phyloP scores from a whole-genome alignment of 257 asterid species.

The Fraxinus anomala region DNA sequence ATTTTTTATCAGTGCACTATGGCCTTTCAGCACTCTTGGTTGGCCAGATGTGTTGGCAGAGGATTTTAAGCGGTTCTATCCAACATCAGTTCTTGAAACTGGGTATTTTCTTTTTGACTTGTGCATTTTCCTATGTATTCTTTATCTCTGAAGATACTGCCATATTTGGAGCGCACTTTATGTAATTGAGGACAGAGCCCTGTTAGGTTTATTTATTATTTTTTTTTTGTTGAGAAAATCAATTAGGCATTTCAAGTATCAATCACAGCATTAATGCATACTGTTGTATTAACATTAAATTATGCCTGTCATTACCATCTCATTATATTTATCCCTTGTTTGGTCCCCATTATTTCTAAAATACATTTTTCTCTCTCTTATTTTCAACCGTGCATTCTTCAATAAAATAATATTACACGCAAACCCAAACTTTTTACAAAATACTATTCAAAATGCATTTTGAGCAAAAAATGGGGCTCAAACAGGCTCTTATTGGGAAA shows the following conservation, averaged over 20 bases:
- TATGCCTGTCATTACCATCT: background rate
- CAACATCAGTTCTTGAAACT: slow-evolving; percentile 93
- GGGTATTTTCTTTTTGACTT: slow-evolving; percentile 56
- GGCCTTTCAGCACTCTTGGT: slow-evolving; percentile 99
- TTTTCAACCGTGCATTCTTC: no score
- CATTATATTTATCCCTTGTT: no score
- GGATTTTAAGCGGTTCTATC: slow-evolving; percentile 81
- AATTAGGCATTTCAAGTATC: slow-evolving; percentile 16
- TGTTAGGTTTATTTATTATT: background rate
- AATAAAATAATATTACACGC: no score
- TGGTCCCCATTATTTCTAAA: no score
- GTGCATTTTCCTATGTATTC: slow-evolving; percentile 14
- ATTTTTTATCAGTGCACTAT: slow-evolving; percentile 62
- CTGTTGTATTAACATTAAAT: background rate
- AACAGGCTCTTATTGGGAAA: background rate
- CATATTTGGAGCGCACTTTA: background rate
- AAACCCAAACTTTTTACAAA: no score
- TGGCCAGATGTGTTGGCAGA: slow-evolving; percentile 91
- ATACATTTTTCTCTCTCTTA: no score
- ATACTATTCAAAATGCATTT: no score
- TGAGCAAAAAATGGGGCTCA: no score
- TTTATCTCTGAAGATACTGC: slow-evolving; percentile 5
- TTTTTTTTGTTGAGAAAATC: background rate
- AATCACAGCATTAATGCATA: slow-evolving; percentile 12
- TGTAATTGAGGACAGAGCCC: background rate